A percentile compares a stretch with the other conserved stretches of the same genome.
phyloP scores from a whole-genome alignment of 768 basidiomycete species.

The Ramaria sp. region DNA sequence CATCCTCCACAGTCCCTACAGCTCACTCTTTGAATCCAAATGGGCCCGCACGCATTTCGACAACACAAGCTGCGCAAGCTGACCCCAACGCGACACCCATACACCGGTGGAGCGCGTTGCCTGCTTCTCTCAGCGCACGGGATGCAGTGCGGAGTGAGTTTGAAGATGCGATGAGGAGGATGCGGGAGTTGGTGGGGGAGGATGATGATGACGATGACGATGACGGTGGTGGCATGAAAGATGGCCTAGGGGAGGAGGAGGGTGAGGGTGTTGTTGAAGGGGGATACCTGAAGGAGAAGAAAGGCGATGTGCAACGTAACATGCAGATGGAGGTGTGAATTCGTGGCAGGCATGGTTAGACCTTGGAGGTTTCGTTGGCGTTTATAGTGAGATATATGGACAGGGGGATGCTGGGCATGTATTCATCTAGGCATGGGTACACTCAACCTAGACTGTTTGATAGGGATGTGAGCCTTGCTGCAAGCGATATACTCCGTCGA shows the following conservation, averaged over 20 bases:
- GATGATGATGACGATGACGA: neutral
- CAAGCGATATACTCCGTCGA: too few relatives aligned
- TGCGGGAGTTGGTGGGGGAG: slow-evolving; percentile 1
- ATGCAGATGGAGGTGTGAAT: too few relatives aligned
- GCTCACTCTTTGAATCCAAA: neutral
- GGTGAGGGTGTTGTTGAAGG: neutral
- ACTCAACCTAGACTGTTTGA: too few relatives aligned
- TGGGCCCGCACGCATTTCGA: neutral
- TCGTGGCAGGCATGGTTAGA: too few relatives aligned
- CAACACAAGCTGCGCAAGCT: neutral
- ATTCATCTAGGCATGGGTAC: too few relatives aligned
- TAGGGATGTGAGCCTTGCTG: too few relatives aligned
- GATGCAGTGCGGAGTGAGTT: slow-evolving; percentile 1
- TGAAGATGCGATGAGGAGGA: slow-evolving; percentile 7
- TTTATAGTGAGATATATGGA: too few relatives aligned
- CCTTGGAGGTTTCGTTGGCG: too few relatives aligned
- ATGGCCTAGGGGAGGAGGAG: neutral
- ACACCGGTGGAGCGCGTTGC: neutral
- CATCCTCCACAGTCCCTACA: too few relatives aligned
- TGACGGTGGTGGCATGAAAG: neutral
- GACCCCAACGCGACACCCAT: neutral
- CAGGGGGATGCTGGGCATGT: too few relatives aligned
- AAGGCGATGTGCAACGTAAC: too few relatives aligned
- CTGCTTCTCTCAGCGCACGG: neutral
- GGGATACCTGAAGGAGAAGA: neutral